These are phyloP conservation scores for Beverwykella pulmonaria DNA, from an alignment of 495 filamentous ascomycete genomes.

Conservation along the genomic window DNA sequence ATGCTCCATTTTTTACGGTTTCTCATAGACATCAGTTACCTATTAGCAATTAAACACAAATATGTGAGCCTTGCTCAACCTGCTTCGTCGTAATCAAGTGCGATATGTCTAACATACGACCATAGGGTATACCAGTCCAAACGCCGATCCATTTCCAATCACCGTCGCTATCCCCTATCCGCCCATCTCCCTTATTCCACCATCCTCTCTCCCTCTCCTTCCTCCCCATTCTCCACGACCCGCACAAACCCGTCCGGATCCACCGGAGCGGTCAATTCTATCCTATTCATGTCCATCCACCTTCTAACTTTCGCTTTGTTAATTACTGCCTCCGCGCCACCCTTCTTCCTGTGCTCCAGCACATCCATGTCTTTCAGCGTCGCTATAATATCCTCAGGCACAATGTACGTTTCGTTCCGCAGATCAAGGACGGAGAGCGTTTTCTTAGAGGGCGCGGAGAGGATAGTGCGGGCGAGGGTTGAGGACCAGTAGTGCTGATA, in stretches of 20 bases:
- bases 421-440: conserved; percentile 59
- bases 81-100: background rate
- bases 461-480: conserved; percentile 69
- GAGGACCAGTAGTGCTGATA: conserved; percentile 84
- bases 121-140: conserved; percentile 20
- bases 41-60: no score
- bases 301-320: conserved; percentile 57
- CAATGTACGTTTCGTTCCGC: conserved; percentile 71
- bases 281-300: conserved; percentile 55
- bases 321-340: conserved; percentile 53
- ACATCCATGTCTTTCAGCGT: conserved; percentile 78
- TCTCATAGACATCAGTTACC: no score
- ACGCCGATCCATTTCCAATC: conserved; percentile 14
- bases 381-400: conserved; percentile 78
- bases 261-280: conserved; percentile 55
- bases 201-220: conserved; percentile 3
- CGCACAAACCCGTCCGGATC: conserved; percentile 60
- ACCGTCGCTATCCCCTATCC: background rate
- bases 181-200: background rate
- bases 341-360: conserved; percentile 53
- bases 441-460: conserved; percentile 49
- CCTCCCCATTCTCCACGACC: conserved; percentile 33
- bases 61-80: no score
- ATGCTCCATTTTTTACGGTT: no score
- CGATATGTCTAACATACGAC: background rate